Evolutionary conservation across 1,284 basidiomycete genomes (phyloP), one percentile per base, ranked within the genome.

Genomic region (Apiotrichum mycotoxinovorans): DNA sequence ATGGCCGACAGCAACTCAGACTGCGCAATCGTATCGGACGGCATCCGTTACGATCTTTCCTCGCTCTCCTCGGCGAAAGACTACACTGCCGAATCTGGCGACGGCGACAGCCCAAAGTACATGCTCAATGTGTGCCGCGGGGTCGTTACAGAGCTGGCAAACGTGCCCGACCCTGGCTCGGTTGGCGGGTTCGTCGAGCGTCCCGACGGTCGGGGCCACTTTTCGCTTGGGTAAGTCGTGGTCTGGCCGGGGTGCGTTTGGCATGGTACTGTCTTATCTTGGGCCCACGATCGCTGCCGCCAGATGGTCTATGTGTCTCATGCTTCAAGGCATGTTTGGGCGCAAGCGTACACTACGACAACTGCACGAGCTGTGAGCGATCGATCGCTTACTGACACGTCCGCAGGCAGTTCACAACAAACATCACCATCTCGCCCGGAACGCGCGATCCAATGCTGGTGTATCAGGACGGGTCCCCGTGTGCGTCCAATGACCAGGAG

Each of bases 81-180:
- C 57, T 74, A 74, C 49, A 55, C 58, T n/a, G 65, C 68, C 23
- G 52, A 59, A 42, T 64, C 65, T 12, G 67, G 68, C n/a, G 26
- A 33, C 27, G 37, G 34, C 45, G 47, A 49, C 27, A 37, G 18
- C 17, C 61, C 60, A 33, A 65, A 52, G 27, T 77, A 69, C 60
- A 70, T 72, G 50, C 62, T 77, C 46, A 77, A 77, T 57, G 72
- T 76, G 23, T 77, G 76, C 55, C 64, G 74, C 34, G 56, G 63
- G 10, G 74, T 77, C 26, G 68, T 75, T 1, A 65, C 65, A 22
- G 74, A 76, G 54, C 51, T 74, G 44, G 75, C 72, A 67, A 67
- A 71, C 49, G 47, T 75, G 7, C 72, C 72, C 15, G 68, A 74
- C 25, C 58, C 69, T 47, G 67, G 67, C 20, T 61, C 64, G 10